These are phyloP conservation scores for Sarcodon sp. DNA, from an alignment of 768 basidiomycete species.

Conservation along the genomic window DNA sequence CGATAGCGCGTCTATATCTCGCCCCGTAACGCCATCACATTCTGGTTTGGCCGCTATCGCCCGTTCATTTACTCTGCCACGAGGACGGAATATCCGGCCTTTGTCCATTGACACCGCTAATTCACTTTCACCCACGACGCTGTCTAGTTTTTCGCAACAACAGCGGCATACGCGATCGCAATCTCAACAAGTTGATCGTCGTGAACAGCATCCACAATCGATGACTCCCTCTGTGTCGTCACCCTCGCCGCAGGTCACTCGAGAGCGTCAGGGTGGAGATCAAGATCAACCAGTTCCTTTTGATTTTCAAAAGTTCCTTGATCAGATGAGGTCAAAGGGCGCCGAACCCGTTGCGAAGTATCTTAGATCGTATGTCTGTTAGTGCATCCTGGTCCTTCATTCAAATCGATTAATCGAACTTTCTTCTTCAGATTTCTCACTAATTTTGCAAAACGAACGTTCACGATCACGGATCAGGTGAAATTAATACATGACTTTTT, in stretches of 20 bases:
- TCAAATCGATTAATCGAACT: background rate
- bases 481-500: constrained; percentile 94
- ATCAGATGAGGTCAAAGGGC: constrained; percentile 80
- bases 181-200: constrained; percentile 8
- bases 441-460: constrained; percentile 86
- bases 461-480: constrained; percentile 86
- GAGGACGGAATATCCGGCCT: constrained; percentile 29
- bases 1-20: constrained; percentile 6
- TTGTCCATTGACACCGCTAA: constrained; percentile 49
- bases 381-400: background rate
- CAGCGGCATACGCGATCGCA: constrained; percentile 2
- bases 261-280: constrained; percentile 11
- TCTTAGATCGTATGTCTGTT: constrained; percentile 74
- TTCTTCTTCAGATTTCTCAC: constrained; percentile 63
- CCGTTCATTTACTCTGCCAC: constrained; percentile 45
- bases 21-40: constrained; percentile 34
- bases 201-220: constrained; percentile 2
- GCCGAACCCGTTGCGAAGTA: constrained; percentile 95
- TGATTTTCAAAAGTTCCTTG: constrained; percentile 90
- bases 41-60: constrained; percentile 57
- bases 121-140: constrained; percentile 40
- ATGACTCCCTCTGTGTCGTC: constrained; percentile 5
- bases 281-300: constrained; percentile 38
- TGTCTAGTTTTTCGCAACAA: constrained; percentile 41
- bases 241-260: constrained; percentile 5